Percentiles rank a stretch among this genome's conserved stretches.
These are phyloP conservation scores for Cyclanthera cordifolia DNA, from an alignment of 306 rosid species.

Conservation along the genomic window DNA sequence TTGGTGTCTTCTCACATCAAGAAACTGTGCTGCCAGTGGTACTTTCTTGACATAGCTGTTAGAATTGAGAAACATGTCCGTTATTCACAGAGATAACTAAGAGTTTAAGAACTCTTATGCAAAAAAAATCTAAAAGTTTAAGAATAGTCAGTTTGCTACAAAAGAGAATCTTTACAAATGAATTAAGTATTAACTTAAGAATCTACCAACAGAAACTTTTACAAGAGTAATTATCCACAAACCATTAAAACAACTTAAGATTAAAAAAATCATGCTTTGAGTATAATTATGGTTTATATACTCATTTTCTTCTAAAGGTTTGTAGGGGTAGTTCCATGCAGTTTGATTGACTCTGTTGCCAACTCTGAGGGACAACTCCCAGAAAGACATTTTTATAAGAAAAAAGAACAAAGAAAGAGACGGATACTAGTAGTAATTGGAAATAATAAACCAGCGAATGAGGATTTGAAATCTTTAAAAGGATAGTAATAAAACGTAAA, in stretches of 20 bases:
- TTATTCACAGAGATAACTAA: not conserved
- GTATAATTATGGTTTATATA: not conserved
- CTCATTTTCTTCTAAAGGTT: not conserved
- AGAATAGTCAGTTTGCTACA: not conserved
- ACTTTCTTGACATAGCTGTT: conserved; percentile 86
- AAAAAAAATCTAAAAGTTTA: not conserved
- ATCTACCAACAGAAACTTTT: not conserved
- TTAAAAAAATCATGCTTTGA: not conserved
- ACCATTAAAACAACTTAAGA: not conserved
- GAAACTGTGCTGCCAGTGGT: conserved; percentile 88
- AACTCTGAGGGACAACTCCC: no score
- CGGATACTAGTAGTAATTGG: not conserved
- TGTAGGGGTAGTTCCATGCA: no score
- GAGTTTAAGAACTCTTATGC: not conserved
- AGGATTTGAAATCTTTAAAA: not conserved
- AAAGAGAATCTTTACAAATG: conserved; percentile 1
- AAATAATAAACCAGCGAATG: not conserved
- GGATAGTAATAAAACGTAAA: not conserved
- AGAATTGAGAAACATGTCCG: conserved; percentile 14
- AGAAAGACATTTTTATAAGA: no score
- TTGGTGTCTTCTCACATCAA: conserved; percentile 82
- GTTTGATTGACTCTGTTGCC: no score
- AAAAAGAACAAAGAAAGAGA: no score
- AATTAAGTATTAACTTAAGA: not conserved
- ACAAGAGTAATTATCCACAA: not conserved